These are phyloP conservation scores for Rubus idaeus DNA, from an alignment of 306 rosid species.

Conservation along the genomic window DNA sequence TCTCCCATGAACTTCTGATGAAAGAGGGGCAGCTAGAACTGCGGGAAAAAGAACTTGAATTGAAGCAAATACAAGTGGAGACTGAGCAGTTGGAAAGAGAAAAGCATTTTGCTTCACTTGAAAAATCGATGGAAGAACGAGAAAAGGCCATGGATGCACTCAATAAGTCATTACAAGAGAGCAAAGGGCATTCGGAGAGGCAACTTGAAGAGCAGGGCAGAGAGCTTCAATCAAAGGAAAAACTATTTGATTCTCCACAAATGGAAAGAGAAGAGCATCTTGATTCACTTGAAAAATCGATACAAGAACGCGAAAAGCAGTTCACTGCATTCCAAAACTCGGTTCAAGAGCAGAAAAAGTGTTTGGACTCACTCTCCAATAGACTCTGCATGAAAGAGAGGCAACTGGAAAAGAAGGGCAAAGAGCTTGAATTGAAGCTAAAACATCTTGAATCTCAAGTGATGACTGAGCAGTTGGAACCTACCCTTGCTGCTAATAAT, in stretches of 20 bases:
- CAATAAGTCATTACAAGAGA: not conserved
- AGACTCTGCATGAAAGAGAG: conserved; percentile 27
- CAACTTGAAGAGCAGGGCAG: not conserved
- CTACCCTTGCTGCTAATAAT: conserved; percentile 2
- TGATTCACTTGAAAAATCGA: not conserved
- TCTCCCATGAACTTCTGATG: not conserved
- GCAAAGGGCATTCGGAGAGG: not conserved
- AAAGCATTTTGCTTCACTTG: not conserved
- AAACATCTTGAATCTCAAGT: conserved; percentile 26
- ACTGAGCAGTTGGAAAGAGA: not conserved
- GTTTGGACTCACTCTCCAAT: conserved; percentile 14
- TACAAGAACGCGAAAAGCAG: conserved; percentile 8
- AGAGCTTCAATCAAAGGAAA: conserved; percentile 16
- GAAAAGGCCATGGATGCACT: not conserved
- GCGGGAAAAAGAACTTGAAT: conserved; percentile 22
- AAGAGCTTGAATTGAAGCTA: conserved; percentile 23
- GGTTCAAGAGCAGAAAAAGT: not conserved
- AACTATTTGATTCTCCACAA: not conserved
- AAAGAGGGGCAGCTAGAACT: not conserved
- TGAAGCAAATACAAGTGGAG: conserved; percentile 6
- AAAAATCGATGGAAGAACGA: not conserved
- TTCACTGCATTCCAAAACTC: not conserved
- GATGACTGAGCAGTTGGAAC: conserved; percentile 20
- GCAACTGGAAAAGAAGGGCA: conserved; percentile 13
- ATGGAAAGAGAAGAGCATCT: conserved; percentile 13